A percentile compares a stretch with the other conserved stretches of the same genome.
Conservation (phyloP, 1,139 yeast genomes). For the Magnusiomyces suaveolens region DNA sequence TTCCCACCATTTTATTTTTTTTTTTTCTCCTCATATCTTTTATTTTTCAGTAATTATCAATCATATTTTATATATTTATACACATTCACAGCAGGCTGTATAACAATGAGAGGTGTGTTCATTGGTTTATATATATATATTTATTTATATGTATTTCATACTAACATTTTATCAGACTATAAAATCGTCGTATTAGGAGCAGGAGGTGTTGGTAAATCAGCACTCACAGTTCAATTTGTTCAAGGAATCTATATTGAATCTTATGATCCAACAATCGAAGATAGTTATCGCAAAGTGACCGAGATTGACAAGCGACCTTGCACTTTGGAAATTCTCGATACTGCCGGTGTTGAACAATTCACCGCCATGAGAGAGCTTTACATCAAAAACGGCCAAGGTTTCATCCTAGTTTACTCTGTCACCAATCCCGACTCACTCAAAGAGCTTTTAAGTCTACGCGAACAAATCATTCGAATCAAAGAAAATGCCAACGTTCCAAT, state of each 20-base stretch:
- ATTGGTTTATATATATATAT: no score
- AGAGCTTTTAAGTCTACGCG: constrained; percentile 70
- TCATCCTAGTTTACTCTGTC: constrained; percentile 62
- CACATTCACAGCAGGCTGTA: background rate
- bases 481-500: constrained; percentile 39
- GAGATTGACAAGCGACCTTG: constrained; percentile 34
- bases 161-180: constrained; percentile 33
- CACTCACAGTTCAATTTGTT: constrained; percentile 48
- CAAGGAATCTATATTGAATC: constrained; percentile 60
- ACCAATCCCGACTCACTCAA: constrained; percentile 74
- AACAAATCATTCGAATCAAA: constrained; percentile 85
- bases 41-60: no score
- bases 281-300: constrained; percentile 36
- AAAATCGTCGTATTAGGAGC: constrained; percentile 93
- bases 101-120: background rate
- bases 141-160: no score
- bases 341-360: constrained; percentile 41
- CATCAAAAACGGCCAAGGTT: constrained; percentile 39
- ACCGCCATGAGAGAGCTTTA: constrained; percentile 58
- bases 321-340: constrained; percentile 37
- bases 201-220: constrained; percentile 96
- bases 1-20: background rate
- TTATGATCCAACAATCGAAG: constrained; percentile 94
- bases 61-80: background rate
- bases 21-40: background rate